phyloP scores from a whole-genome alignment of 768 basidiomycete species.

The Exidia glandulosa region DNA sequence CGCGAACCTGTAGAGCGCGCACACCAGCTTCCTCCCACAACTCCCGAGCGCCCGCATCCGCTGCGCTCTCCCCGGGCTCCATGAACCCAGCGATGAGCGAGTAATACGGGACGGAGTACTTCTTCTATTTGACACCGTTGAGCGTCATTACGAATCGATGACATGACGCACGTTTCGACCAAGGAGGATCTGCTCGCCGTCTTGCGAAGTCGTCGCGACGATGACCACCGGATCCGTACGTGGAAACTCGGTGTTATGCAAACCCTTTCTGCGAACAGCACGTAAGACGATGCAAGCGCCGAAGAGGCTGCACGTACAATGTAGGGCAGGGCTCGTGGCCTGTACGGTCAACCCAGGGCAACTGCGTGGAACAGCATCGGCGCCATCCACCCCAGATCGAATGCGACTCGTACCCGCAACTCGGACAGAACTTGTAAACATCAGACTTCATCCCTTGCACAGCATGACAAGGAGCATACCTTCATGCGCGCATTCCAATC shows the following conservation, averaged over 20 bases:
- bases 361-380: constrained; percentile 59
- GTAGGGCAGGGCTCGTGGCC: constrained; percentile 60
- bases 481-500: constrained; percentile 93
- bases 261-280: constrained; percentile 44
- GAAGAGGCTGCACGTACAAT: constrained; percentile 32
- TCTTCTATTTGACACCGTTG: not conserved
- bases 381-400: constrained; percentile 98
- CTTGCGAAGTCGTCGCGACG: constrained; percentile 72
- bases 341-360: constrained; percentile 62
- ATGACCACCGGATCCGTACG: constrained; percentile 86
- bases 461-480: constrained; percentile 26
- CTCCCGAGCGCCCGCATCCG: constrained; percentile 85
- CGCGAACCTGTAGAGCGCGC: constrained; percentile 66
- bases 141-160: not conserved
- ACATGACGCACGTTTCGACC: constrained; percentile 61
- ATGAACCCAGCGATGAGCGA: constrained; percentile 90
- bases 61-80: constrained; percentile 88
- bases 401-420: constrained; percentile 70
- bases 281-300: not conserved
- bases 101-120: constrained; percentile 37
- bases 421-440: constrained; percentile 65
- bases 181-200: constrained; percentile 73
- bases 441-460: not conserved
- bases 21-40: constrained; percentile 96
- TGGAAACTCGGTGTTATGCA: constrained; percentile 80